phyloP scores from a whole-genome alignment of 768 basidiomycete genomes.

The Trametes cingulata region DNA sequence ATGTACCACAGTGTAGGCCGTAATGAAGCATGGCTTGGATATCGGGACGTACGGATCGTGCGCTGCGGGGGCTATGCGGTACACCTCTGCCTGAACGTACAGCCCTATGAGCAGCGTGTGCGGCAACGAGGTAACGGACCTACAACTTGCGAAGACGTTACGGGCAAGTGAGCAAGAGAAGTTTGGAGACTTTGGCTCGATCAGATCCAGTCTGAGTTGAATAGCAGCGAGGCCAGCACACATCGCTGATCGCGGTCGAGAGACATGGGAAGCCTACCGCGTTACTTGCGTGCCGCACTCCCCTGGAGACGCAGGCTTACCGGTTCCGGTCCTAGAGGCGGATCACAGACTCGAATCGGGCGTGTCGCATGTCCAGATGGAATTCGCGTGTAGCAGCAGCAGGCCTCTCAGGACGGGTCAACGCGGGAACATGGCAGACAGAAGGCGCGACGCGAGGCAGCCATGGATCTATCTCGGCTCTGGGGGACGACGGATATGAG shows the following conservation, averaged over 20 bases:
- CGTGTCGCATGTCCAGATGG: neutral
- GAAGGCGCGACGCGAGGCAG: neutral
- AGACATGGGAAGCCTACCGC: neutral
- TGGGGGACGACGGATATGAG: slow-evolving; percentile 4
- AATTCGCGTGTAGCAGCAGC: neutral
- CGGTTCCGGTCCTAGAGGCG: neutral
- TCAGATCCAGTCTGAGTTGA: slow-evolving; percentile 8
- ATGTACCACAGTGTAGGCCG: neutral
- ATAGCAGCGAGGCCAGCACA: slow-evolving; percentile 1
- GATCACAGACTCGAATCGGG: neutral
- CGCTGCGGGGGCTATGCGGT: neutral
- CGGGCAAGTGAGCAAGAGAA: slow-evolving; percentile 1
- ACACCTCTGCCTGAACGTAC: neutral
- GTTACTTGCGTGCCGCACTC: neutral
- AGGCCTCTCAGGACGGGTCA: neutral
- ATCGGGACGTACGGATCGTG: neutral
- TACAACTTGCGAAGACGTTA: neutral
- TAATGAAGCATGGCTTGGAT: neutral
- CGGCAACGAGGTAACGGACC: slow-evolving; percentile 6
- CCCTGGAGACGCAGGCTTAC: neutral
- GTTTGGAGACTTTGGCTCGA: slow-evolving; percentile 2
- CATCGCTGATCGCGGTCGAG: neutral
- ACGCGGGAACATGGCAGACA: neutral
- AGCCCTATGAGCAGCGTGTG: neutral
- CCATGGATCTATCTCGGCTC: slow-evolving; percentile 5